Conservation (phyloP, 495 filamentous ascomycete genomes). For the Aspergillus carlsbadensis region DNA sequence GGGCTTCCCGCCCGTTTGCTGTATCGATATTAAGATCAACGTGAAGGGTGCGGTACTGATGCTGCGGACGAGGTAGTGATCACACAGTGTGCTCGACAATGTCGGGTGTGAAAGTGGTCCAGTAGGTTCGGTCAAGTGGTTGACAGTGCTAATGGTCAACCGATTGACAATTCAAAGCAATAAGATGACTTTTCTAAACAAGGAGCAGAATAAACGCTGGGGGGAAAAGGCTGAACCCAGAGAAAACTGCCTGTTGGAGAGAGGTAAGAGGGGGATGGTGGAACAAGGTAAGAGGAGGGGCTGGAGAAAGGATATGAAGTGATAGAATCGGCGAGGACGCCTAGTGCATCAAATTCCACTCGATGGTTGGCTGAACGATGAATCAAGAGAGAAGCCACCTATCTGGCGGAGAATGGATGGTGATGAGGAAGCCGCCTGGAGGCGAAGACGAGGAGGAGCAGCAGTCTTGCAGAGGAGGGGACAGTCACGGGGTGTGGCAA, state of each 20-base stretch:
- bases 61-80: not conserved
- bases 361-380: constrained; percentile 11
- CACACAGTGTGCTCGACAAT: not conserved
- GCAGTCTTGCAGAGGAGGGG: constrained; percentile 5
- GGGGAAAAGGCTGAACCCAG: not conserved
- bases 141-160: too few relatives aligned
- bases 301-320: constrained; percentile 3
- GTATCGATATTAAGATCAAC: constrained; percentile 14
- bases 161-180: too few relatives aligned
- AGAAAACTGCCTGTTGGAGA: not conserved
- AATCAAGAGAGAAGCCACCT: constrained; percentile 8
- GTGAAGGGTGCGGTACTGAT: not conserved
- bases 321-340: not conserved
- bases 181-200: not conserved
- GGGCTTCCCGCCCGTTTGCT: constrained; percentile 35
- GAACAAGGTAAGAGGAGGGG: not conserved
- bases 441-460: constrained; percentile 4
- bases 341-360: not conserved
- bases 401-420: not conserved
- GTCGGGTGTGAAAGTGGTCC: not conserved
- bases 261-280: not conserved
- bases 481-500: constrained; percentile 8
- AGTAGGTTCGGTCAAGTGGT: not conserved
- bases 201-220: not conserved
- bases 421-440: constrained; percentile 1